Evolutionary conservation across 75 land plant genomes (phyloP), one percentile per base, ranked within the genome.

Genomic region (Larix kaempferi): DNA sequence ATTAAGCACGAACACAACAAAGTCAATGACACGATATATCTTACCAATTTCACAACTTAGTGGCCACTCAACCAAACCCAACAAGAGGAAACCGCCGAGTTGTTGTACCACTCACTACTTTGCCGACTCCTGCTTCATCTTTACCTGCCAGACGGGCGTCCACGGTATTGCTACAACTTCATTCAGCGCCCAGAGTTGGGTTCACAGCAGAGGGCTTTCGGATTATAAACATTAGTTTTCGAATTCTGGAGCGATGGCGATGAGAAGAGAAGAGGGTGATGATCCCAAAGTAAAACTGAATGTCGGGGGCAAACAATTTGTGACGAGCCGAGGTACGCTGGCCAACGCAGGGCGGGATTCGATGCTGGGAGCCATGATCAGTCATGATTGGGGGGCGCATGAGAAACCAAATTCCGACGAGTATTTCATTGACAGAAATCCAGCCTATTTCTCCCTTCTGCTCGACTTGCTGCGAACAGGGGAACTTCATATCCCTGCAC

Each of bases 381-480:
- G 91, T 52, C 91, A 91, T 56, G 72, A 89, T 67, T 95, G 98
- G 98, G 44, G 98, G 98, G 44, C 14, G 23, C 22, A 74, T 19
- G 73, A 74, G 15, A 6, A 26, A 10, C 49, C 49, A 44, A 44
- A 44, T 44, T 6, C 69, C 23, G 2, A 1, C 4, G 89, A 91
- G 67, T 76, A 88, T 77, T 95, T 95, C 87, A 90, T 95, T 56
- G 98, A 95, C 73, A 82, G 98, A 23, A 91, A 93, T 80, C 96
- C 98, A 14, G 84, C 86, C 2, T 91, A 91, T 78, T 95, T 95
- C 76, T 78, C 92, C 57, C 85, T 93, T 64, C 89, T 95, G 17
- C 86, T 95, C 55, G 98, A 95, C 77, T 86, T 93, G n/a, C 89
- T 95, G 69, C 87, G 98, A 15, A 91, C 93, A 6, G 93, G 96